Evolutionary conservation across 352 stramenopile genomes (phyloP).

Genomic region (Globisporangium splendens): DNA sequence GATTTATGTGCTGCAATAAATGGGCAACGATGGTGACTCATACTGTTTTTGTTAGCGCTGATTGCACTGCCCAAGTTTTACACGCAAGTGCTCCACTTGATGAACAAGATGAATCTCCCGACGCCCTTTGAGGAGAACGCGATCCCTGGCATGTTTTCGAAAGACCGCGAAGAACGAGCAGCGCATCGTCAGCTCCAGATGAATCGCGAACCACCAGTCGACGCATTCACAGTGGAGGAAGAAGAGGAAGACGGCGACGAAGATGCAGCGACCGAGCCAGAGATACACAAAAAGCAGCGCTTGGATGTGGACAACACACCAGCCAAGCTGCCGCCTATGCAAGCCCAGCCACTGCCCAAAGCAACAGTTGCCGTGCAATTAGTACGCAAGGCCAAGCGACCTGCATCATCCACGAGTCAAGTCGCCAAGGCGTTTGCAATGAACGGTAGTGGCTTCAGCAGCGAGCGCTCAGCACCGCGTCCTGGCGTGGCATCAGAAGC

Average conservation of each 20-base stretch:
- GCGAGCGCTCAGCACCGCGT: constrained; percentile 10
- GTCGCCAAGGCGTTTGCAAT: constrained; percentile 25
- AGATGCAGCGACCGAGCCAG: neutral
- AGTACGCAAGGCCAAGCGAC: constrained; percentile 1
- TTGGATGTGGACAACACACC: neutral
- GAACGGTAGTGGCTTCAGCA: neutral
- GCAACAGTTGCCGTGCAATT: neutral
- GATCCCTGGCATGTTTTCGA: constrained; percentile 65
- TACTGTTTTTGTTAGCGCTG: constrained; percentile 41
- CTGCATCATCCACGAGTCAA: neutral
- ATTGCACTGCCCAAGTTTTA: constrained; percentile 87
- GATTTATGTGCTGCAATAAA: neutral
- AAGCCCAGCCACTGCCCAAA: neutral
- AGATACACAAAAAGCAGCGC: constrained; percentile 5
- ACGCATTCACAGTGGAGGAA: constrained; percentile 37
- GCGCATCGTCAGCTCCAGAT: neutral
- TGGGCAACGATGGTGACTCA: too few relatives aligned
- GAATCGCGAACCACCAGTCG: constrained; percentile 19
- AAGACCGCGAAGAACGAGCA: constrained; percentile 13
- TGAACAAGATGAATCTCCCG: constrained; percentile 92
- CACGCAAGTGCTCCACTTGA: constrained; percentile 88
- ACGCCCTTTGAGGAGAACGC: constrained; percentile 67
- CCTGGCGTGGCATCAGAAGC: constrained; percentile 57
- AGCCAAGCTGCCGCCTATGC: neutral
- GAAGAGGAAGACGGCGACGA: constrained; percentile 29